Evolutionary conservation across 2,329 filamentous ascomycete genomes (phyloP), one percentile per base, ranked within the genome.

Genomic region (Ploettnerulaceae sp.): DNA sequence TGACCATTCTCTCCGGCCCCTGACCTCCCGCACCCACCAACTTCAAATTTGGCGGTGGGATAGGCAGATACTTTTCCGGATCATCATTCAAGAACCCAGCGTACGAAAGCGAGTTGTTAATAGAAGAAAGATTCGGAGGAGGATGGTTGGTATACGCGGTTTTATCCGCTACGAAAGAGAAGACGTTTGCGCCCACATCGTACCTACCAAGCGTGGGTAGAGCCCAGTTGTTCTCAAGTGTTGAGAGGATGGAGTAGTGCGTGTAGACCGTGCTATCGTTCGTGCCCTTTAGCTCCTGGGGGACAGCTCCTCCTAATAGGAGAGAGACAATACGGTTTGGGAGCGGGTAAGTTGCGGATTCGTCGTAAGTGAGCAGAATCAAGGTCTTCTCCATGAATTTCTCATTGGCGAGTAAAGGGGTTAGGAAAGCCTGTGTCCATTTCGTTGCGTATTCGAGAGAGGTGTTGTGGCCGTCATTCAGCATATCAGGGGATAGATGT

Each of bases 381-480:
- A 81, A 68, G 0, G 77, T 81, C 38, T 64, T 63, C 15, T 71
- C 65, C 68, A 73, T 73, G 63, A 80, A 77, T 33, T 71, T 66
- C 11, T 64, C 61, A 55, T 77, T 69, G 17, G 64, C 60, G 7
- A 81, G 64, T 7, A 81, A 69, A 3, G 76, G 76, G 47, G 71
- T 67, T 20, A 81, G 64, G 61, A 80, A 79, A 41, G 64, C 64
- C 36, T 69, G 67, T 15, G 70, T 69, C 76, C 76, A 81, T 3
- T 66, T 61, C 1, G 73, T 71, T 2, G 75, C 73, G 36, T 67
- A 69, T n/a, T 69, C 69, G 7, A 80, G 68, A 3, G 69, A 70
- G 2, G 72, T 73, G 56, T 81, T 67, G 56, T 87, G 83, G 11
- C 81, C 84, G 57, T 85, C 79, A 52, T 79, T 76, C 36, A 79